Conservation (phyloP, 805 yeast species). For the Candida rishiriensis region DNA sequence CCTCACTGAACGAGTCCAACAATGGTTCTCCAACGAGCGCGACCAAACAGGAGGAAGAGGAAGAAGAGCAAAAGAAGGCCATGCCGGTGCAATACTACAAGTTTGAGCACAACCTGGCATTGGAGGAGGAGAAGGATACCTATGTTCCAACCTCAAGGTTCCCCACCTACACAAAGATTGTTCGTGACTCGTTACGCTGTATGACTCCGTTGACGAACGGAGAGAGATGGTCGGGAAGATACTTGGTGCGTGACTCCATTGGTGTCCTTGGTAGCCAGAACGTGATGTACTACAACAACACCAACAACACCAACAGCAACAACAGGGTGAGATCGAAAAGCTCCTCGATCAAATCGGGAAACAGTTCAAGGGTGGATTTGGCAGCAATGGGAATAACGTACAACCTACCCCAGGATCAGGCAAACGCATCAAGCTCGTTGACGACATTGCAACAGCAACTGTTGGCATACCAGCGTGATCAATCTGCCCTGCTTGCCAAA, state of each 20-base stretch:
- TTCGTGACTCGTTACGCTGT: slow-evolving; percentile 32
- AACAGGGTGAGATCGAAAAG: background rate
- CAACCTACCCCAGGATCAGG: background rate
- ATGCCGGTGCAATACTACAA: no score
- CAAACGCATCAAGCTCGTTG: no score
- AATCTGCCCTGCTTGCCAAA: background rate
- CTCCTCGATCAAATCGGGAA: background rate
- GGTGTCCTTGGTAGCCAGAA: background rate
- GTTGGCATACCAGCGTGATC: background rate
- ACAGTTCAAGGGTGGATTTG: background rate
- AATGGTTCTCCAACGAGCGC: no score
- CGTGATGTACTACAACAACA: background rate
- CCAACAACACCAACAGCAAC: background rate
- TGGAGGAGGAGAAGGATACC: background rate
- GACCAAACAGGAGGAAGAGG: no score
- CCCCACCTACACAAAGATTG: slow-evolving; percentile 23
- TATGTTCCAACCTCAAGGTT: background rate
- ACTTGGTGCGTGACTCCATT: slow-evolving; percentile 22
- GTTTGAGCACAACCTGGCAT: no score
- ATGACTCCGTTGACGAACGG: slow-evolving; percentile 29
- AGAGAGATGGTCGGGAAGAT: slow-evolving; percentile 33
- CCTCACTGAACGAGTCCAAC: no score
- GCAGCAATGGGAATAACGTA: background rate
- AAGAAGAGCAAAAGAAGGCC: no score
- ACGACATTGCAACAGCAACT: no score